These are phyloP conservation scores for Alternaria viburni DNA, from an alignment of 2,329 filamentous ascomycete species.

Conservation along the genomic window DNA sequence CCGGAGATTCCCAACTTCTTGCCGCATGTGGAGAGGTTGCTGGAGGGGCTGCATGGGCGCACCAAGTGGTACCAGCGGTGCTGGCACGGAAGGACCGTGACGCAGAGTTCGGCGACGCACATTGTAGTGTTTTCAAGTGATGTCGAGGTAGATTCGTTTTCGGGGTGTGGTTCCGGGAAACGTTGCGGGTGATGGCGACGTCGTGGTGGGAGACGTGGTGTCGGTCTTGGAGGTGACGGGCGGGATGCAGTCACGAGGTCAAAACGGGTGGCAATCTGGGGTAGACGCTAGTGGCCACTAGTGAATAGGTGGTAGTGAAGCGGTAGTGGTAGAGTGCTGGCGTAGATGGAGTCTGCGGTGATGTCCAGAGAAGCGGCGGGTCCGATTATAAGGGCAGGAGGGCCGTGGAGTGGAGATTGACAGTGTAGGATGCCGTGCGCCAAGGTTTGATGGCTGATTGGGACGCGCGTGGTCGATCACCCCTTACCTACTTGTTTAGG, in stretches of 20 bases:
- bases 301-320: slow-evolving; percentile 17
- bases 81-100: slow-evolving; percentile 54
- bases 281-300: slow-evolving; percentile 30
- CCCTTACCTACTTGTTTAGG: slow-evolving; percentile 22
- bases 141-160: slow-evolving; percentile 31
- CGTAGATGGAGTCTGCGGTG: slow-evolving; percentile 13
- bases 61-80: slow-evolving; percentile 59
- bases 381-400: slow-evolving; percentile 27
- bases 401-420: slow-evolving; percentile 25
- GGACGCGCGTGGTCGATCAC: slow-evolving; percentile 20
- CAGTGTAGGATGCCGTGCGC: slow-evolving; percentile 25
- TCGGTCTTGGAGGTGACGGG: slow-evolving; percentile 4
- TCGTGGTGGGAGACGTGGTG: slow-evolving; percentile 31
- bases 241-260: slow-evolving; percentile 24
- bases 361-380: slow-evolving; percentile 16
- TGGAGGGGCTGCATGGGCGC: slow-evolving; percentile 51
- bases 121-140: slow-evolving; percentile 46
- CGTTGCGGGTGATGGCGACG: slow-evolving; percentile 20
- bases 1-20: slow-evolving; percentile 55
- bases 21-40: slow-evolving; percentile 56
- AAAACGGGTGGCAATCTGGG: slow-evolving; percentile 28
- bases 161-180: slow-evolving; percentile 28
- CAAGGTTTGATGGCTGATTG: slow-evolving; percentile 36
- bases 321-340: slow-evolving; percentile 10
- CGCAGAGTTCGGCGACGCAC: slow-evolving; percentile 59